Percentiles rank a stretch among this genome's conserved stretches.
These are phyloP conservation scores for Phytophthora litchii DNA, from an alignment of 352 stramenopile genomes.

Conservation along the genomic window DNA sequence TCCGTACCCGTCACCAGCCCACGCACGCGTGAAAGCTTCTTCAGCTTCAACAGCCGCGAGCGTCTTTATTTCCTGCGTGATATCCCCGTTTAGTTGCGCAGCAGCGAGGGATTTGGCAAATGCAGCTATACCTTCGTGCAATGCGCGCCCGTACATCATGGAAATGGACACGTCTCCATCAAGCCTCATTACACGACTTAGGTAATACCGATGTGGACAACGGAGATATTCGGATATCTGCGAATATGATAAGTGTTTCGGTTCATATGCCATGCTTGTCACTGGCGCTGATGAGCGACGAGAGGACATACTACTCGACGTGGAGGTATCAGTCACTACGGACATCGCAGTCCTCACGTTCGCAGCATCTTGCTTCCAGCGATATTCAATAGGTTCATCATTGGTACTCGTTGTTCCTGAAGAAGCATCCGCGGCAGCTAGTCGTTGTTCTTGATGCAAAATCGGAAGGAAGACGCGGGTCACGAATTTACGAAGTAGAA, in stretches of 20 bases:
- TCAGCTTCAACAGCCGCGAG: constrained; percentile 24
- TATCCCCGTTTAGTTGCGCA: constrained; percentile 6
- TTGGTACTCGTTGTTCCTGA: neutral
- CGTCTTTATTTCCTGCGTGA: constrained; percentile 17
- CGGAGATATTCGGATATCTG: constrained; percentile 83
- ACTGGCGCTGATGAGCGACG: constrained; percentile 2
- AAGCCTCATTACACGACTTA: constrained; percentile 70
- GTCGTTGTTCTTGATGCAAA: constrained; percentile 18
- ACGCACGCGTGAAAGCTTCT: constrained; percentile 35
- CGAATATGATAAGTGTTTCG: constrained; percentile 77
- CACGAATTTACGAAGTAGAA: constrained; percentile 28
- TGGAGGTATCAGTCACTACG: neutral
- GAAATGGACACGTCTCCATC: constrained; percentile 48
- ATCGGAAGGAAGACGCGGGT: constrained; percentile 42
- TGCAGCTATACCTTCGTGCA: constrained; percentile 74
- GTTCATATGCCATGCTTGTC: constrained; percentile 41
- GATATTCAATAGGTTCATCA: neutral
- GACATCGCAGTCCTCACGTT: neutral
- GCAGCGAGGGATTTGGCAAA: constrained; percentile 43
- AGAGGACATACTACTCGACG: neutral
- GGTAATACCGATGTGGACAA: constrained; percentile 82
- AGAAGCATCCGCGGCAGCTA: neutral
- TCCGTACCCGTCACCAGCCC: constrained; percentile 35
- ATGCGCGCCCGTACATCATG: constrained; percentile 76
- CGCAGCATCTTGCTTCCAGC: neutral